These are phyloP conservation scores for Penicillium steckii DNA, from an alignment of 495 filamentous ascomycete genomes.

Conservation along the genomic window DNA sequence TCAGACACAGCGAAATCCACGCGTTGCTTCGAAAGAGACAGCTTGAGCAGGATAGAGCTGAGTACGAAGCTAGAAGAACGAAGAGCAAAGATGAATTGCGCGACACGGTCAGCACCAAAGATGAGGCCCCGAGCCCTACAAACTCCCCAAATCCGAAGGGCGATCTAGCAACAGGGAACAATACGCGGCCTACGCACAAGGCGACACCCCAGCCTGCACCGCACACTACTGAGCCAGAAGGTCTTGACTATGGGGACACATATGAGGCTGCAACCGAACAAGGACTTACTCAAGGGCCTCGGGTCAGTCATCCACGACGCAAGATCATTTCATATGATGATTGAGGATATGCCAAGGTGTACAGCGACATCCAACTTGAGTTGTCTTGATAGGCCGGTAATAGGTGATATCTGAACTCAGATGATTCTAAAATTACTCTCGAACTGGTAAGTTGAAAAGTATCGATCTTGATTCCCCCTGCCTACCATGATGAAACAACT, in stretches of 20 bases:
- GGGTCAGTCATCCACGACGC: slow-evolving; percentile 17
- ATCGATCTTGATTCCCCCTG: background rate
- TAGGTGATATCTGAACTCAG: background rate
- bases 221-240: background rate
- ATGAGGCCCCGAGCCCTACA: background rate
- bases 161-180: background rate
- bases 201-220: background rate
- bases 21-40: slow-evolving; percentile 57
- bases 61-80: slow-evolving; percentile 21
- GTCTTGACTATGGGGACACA: slow-evolving; percentile 19
- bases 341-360: slow-evolving; percentile 13
- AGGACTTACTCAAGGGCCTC: background rate
- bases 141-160: background rate
- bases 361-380: background rate
- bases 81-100: slow-evolving; percentile 14
- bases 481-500: slow-evolving; percentile 39
- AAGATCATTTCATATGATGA: slow-evolving; percentile 43
- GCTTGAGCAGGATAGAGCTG: slow-evolving; percentile 32
- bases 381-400: background rate
- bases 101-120: background rate
- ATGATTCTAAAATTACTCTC: background rate
- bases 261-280: background rate
- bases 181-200: background rate
- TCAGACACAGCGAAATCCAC: slow-evolving; percentile 87
- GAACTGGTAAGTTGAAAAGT: background rate